phyloP scores from a whole-genome alignment of 306 rosid species.

The Sphenostylis stenocarpa region DNA sequence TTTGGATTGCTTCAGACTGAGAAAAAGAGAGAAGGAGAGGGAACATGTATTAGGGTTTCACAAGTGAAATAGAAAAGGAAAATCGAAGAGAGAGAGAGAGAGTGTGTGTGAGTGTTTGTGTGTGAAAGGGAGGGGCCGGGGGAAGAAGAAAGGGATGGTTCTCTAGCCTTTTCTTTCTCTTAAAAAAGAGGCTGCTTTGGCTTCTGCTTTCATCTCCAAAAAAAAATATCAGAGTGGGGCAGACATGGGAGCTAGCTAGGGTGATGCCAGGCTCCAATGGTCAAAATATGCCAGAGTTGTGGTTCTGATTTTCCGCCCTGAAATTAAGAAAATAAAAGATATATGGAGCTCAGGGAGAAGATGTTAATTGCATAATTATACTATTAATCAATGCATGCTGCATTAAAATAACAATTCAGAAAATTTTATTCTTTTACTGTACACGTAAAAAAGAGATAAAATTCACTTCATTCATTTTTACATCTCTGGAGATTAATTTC shows the following conservation, averaged over 20 bases:
- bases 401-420: background rate
- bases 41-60: conserved; percentile 53
- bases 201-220: conserved; percentile 47
- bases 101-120: background rate
- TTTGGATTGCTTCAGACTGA: background rate
- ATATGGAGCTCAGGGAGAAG: background rate
- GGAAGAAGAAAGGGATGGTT: conserved; percentile 33
- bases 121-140: background rate
- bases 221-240: conserved; percentile 65
- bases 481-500: too few relatives aligned
- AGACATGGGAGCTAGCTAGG: conserved; percentile 32
- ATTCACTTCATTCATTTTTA: too few relatives aligned
- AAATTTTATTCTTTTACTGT: too few relatives aligned
- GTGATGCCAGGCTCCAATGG: conserved; percentile 28
- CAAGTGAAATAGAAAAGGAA: background rate
- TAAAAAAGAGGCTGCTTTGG: conserved; percentile 39
- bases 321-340: conserved; percentile 26
- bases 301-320: conserved; percentile 46
- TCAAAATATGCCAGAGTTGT: conserved; percentile 57
- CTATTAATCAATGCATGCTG: background rate
- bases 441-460: too few relatives aligned
- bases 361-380: background rate
- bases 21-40: background rate
- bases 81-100: background rate
- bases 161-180: conserved; percentile 41